A percentile compares a stretch with the other conserved stretches of the same genome.
These are phyloP conservation scores for Thermothelomyces thermophilus DNA, from an alignment of 2,329 filamentous ascomycete species.

Conservation along the genomic window DNA sequence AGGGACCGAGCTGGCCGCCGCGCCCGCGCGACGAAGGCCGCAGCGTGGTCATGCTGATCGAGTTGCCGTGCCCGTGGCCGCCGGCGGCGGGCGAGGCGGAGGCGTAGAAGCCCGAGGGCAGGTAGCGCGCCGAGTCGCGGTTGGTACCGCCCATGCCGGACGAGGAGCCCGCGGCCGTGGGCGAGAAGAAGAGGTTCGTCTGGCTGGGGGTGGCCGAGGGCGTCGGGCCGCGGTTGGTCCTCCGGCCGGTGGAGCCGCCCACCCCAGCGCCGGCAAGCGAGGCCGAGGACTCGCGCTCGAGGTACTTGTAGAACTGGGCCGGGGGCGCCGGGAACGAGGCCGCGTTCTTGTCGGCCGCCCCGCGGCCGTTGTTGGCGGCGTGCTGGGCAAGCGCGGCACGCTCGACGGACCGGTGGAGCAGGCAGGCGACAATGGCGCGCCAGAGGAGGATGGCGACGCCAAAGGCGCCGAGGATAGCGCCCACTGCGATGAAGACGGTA, in stretches of 20 bases:
- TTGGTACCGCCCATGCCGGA: conserved; percentile 48
- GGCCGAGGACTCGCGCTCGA: conserved; percentile 50
- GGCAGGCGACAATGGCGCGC: conserved; percentile 82
- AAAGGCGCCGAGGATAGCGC: conserved; percentile 77
- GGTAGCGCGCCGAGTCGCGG: conserved; percentile 65
- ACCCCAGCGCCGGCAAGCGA: conserved; percentile 42
- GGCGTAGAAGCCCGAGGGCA: conserved; percentile 89
- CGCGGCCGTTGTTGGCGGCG: conserved; percentile 42
- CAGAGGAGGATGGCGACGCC: conserved; percentile 77
- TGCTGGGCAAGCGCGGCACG: conserved; percentile 73
- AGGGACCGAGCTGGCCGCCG: conserved; percentile 41
- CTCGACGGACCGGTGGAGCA: conserved; percentile 84
- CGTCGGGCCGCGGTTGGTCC: conserved; percentile 45
- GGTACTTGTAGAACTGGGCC: conserved; percentile 59
- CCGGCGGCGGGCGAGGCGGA: conserved; percentile 45
- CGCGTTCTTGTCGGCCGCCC: conserved; percentile 50
- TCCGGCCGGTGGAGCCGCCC: conserved; percentile 44
- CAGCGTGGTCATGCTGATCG: conserved; percentile 56
- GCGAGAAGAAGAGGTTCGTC: conserved; percentile 87
- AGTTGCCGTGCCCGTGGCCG: conserved; percentile 37
- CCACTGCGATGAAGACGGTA: conserved; percentile 93
- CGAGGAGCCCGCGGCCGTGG: conserved; percentile 69
- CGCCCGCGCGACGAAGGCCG: conserved; percentile 52
- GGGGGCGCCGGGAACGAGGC: conserved; percentile 49
- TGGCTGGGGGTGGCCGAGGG: conserved; percentile 53